Evolutionary conservation across 345 rosid genomes (phyloP), one percentile per base, ranked within the genome.

Genomic region (Populus euphratica): DNA sequence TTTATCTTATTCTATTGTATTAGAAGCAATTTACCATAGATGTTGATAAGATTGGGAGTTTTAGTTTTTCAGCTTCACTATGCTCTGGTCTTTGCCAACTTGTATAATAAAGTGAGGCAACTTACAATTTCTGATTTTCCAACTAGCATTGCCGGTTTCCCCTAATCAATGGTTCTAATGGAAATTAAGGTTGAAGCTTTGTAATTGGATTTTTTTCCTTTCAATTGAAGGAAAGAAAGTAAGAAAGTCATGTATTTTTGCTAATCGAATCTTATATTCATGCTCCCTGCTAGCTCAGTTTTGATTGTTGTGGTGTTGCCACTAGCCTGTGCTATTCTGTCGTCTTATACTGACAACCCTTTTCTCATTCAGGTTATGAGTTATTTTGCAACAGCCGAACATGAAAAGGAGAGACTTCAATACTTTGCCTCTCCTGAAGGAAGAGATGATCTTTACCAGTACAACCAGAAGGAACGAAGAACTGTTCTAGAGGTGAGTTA

Each of bases 361-460:
- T 6, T 6, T 70, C 63, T 73, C 43, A 47, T 76, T 11, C 81
- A 96, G 98, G 93, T 93, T 56, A 92, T 93, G 97, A 92, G 96
- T 88, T 91, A 79, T 85, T 93, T 85, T 80, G 94, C 99, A 36
- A 84, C 89, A 81, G 94, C 94, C 44, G 81, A 87, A 77, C 94
- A 90, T 79, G 98, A 96, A 82, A 92, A 81, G 85, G 97, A 93
- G 76, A 92, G 92, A 79, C 96, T 96, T 77, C 88, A 88, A 77
- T 92, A 93, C 85, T 96, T 96, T 83, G 87, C 87, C 59, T 96
- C 98, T 35, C 77, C 98, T 72, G 96, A 96, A 84, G 99, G 99
- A 84, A 85, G 97, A 78, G 97, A 96, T 69, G 99, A 92, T 85
- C 88, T 96, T 41, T 96, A 92, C 87, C 86, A 91, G 73, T 96